A percentile compares a stretch with the other conserved stretches of the same genome.
These are phyloP conservation scores for Coniochaeta hoffmannii DNA, from an alignment of 2,329 filamentous ascomycete species.

Conservation along the genomic window DNA sequence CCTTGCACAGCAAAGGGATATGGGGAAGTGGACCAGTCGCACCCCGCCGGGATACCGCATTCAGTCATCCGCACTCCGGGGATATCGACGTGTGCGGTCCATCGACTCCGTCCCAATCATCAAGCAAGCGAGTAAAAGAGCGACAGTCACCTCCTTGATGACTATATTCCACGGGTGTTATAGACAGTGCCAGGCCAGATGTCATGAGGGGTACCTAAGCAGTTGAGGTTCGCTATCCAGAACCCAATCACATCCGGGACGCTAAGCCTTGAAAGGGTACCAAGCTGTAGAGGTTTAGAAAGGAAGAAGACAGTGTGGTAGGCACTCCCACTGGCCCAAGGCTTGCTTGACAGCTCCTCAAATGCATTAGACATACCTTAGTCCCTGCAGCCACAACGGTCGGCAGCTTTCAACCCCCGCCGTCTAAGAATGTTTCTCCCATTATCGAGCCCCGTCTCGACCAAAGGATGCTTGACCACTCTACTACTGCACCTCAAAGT, in stretches of 20 bases:
- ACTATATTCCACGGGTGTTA: not conserved
- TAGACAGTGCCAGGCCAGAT: not conserved
- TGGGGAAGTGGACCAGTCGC: not conserved
- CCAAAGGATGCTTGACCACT: not conserved
- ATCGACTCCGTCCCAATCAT: too few relatives aligned
- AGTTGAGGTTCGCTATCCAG: not conserved
- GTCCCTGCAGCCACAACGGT: not conserved
- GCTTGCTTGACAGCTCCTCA: not conserved
- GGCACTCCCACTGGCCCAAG: not conserved
- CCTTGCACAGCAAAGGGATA: not conserved
- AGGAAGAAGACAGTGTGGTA: not conserved
- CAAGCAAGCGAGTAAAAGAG: not conserved
- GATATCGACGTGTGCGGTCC: not conserved
- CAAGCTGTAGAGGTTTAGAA: not conserved
- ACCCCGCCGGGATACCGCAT: not conserved
- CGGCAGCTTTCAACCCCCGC: not conserved
- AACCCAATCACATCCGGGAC: not conserved
- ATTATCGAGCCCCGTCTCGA: not conserved
- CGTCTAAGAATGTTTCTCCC: not conserved
- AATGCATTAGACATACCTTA: not conserved
- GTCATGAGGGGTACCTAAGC: not conserved
- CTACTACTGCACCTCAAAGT: not conserved
- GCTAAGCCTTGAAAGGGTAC: too few relatives aligned
- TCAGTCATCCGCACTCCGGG: not conserved
- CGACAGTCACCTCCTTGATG: not conserved